Percentiles rank a stretch among this genome's conserved stretches.
Evolutionary conservation across 495 filamentous ascomycete genomes (phyloP).

Genomic region (Penicillium angulare): DNA sequence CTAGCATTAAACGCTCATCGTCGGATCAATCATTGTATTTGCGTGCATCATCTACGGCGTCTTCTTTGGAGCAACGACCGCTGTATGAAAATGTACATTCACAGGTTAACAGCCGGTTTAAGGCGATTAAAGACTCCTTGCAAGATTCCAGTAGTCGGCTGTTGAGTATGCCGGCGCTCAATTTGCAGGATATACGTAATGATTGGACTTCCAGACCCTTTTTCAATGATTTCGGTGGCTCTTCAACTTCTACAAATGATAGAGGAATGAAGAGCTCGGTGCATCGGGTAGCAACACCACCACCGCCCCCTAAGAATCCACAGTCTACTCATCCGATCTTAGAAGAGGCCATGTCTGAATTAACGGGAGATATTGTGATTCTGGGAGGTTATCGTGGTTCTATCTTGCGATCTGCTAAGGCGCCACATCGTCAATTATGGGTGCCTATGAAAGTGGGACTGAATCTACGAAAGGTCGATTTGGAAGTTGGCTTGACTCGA

Average conservation of each 20-base stretch:
- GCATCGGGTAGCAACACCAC: slow-evolving; percentile 12
- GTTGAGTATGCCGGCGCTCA: slow-evolving; percentile 57
- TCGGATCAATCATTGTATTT: slow-evolving; percentile 76
- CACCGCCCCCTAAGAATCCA: slow-evolving; percentile 27
- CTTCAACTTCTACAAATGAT: slow-evolving; percentile 7
- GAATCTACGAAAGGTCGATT: slow-evolving; percentile 86
- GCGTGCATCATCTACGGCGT: slow-evolving; percentile 64
- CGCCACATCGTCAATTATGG: slow-evolving; percentile 83
- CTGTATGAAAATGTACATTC: slow-evolving; percentile 73
- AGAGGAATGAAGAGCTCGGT: slow-evolving; percentile 4
- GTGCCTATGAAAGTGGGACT: slow-evolving; percentile 91
- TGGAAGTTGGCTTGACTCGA: slow-evolving; percentile 79
- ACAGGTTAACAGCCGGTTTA: slow-evolving; percentile 81
- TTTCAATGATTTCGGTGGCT: slow-evolving; percentile 20
- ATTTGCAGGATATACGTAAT: slow-evolving; percentile 48
- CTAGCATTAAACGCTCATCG: slow-evolving; percentile 56
- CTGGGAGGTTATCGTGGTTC: slow-evolving; percentile 93
- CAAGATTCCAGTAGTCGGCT: slow-evolving; percentile 76
- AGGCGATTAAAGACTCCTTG: slow-evolving; percentile 86
- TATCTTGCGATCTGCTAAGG: slow-evolving; percentile 77
- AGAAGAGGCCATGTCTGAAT: slow-evolving; percentile 61
- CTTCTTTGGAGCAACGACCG: slow-evolving; percentile 84
- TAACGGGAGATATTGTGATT: slow-evolving; percentile 84
- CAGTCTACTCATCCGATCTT: slow-evolving; percentile 50
- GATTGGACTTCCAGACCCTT: slow-evolving; percentile 38